phyloP scores from a whole-genome alignment of 2,329 filamentous ascomycete species.

The Graphilbum ipis-grandicollis region DNA sequence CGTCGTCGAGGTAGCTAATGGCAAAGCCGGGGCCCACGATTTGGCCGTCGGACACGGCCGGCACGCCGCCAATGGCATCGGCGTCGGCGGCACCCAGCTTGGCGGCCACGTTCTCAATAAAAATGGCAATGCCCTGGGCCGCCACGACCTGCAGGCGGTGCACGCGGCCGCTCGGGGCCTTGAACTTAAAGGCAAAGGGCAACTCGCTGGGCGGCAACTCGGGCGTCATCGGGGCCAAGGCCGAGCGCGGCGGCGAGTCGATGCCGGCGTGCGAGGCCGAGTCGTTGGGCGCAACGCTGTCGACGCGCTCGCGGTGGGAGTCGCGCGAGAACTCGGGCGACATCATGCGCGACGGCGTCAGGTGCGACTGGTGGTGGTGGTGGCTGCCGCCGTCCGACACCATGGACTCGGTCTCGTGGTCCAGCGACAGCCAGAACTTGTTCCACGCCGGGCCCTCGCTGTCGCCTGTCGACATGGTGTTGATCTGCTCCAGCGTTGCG shows the following conservation, averaged over 20 bases:
- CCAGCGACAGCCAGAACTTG: slow-evolving; percentile 96
- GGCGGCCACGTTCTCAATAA: slow-evolving; percentile 58
- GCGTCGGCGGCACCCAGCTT: slow-evolving; percentile 66
- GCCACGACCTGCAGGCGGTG: slow-evolving; percentile 78
- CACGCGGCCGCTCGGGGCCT: slow-evolving; percentile 85
- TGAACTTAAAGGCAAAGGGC: slow-evolving; percentile 98
- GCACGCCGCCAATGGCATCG: slow-evolving; percentile 66
- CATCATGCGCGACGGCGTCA: slow-evolving; percentile 54
- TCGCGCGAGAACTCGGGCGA: slow-evolving; percentile 55
- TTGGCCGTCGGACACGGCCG: slow-evolving; percentile 64
- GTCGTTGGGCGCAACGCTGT: slow-evolving; percentile 82
- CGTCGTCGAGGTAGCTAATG: slow-evolving; percentile 89
- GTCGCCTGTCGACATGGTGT: slow-evolving; percentile 78
- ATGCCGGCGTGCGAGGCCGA: slow-evolving; percentile 84
- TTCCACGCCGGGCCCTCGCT: slow-evolving; percentile 96
- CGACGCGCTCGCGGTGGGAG: slow-evolving; percentile 34
- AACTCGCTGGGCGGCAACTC: slow-evolving; percentile 48
- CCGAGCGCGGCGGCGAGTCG: slow-evolving; percentile 57
- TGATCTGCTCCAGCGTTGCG: slow-evolving; percentile 92
- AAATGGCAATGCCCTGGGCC: slow-evolving; percentile 60
- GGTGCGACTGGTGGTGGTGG: slow-evolving; percentile 43
- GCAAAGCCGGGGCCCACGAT: slow-evolving; percentile 70
- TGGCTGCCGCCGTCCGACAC: slow-evolving; percentile 80
- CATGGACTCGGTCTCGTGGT: slow-evolving; percentile 90
- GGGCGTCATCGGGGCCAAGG: slow-evolving; percentile 24